Conservation (phyloP, 495 filamentous ascomycete genomes). For the Hypoxylon intermedium region DNA sequence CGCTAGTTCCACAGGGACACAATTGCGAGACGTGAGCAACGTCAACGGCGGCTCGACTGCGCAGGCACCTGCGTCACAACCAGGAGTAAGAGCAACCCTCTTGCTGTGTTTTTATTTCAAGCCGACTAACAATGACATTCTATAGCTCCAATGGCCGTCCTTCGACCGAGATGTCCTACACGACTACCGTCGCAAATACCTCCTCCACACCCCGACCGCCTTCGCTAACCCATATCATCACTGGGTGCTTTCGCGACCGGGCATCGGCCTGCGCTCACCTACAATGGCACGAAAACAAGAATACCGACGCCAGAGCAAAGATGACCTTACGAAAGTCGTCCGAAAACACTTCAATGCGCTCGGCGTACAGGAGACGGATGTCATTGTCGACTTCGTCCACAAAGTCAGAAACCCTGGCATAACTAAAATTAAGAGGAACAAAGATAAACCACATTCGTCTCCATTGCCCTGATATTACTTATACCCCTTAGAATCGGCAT, state of each 20-base stretch:
- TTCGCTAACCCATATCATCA: slow-evolving; percentile 76
- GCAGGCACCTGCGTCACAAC: slow-evolving; percentile 28
- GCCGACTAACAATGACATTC: slow-evolving; percentile 28
- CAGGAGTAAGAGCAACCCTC: slow-evolving; percentile 31
- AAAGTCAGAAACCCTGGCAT: slow-evolving; percentile 64
- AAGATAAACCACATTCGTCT: slow-evolving; percentile 40
- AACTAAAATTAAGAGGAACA: slow-evolving; percentile 41
- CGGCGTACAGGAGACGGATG: slow-evolving; percentile 84
- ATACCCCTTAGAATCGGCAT: slow-evolving; percentile 29
- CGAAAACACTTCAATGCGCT: slow-evolving; percentile 90
- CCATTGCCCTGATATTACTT: slow-evolving; percentile 41
- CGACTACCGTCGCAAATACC: slow-evolving; percentile 79
- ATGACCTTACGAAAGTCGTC: slow-evolving; percentile 80
- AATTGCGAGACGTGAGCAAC: slow-evolving; percentile 50
- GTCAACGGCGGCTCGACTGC: slow-evolving; percentile 39
- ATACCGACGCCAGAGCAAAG: slow-evolving; percentile 71
- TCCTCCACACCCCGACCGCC: slow-evolving; percentile 71
- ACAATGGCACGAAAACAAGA: slow-evolving; percentile 71
- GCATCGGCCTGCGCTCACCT: slow-evolving; percentile 75
- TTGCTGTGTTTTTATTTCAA: slow-evolving; percentile 2
- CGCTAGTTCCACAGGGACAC: slow-evolving; percentile 54
- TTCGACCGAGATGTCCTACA: slow-evolving; percentile 77
- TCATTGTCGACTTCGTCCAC: slow-evolving; percentile 86
- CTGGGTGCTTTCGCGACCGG: slow-evolving; percentile 70
- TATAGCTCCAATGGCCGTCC: slow-evolving; percentile 77